These are phyloP conservation scores for Lactarius tabidus DNA, from an alignment of 768 basidiomycete species.

Conservation along the genomic window DNA sequence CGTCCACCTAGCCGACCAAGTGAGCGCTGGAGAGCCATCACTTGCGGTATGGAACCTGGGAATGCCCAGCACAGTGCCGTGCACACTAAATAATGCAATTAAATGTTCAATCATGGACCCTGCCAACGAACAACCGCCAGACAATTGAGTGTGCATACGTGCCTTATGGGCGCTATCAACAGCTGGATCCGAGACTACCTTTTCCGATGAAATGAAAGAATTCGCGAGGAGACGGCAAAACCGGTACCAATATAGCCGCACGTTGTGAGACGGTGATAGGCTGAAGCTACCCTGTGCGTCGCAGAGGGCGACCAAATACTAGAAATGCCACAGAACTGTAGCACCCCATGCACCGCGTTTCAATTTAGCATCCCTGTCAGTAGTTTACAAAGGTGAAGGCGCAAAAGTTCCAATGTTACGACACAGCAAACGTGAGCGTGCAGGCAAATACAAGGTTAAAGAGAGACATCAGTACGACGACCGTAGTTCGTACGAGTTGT, in stretches of 20 bases:
- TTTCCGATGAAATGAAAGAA: neutral
- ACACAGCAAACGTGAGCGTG: neutral
- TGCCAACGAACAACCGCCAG: neutral
- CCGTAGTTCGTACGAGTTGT: conserved; percentile 16
- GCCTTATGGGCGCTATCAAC: too few species aligned
- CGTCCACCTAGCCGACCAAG: too few species aligned
- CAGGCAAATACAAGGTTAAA: neutral
- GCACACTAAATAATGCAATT: too few species aligned
- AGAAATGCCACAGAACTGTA: neutral
- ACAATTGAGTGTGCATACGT: too few species aligned
- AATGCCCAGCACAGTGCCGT: too few species aligned
- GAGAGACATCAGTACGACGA: neutral
- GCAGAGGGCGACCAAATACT: neutral
- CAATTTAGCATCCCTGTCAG: neutral
- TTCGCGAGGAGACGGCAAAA: neutral
- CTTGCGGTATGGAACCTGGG: neutral
- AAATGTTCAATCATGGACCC: too few species aligned
- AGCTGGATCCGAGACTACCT: neutral
- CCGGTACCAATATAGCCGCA: neutral
- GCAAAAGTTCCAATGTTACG: neutral
- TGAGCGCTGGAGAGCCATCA: neutral
- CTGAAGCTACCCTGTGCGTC: neutral
- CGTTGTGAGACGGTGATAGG: neutral
- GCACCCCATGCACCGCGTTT: neutral
- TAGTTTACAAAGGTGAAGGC: neutral